A percentile compares a stretch with the other conserved stretches of the same genome.
These are phyloP conservation scores for Saturnispora hagleri DNA, from an alignment of 805 yeast genomes.

Conservation along the genomic window DNA sequence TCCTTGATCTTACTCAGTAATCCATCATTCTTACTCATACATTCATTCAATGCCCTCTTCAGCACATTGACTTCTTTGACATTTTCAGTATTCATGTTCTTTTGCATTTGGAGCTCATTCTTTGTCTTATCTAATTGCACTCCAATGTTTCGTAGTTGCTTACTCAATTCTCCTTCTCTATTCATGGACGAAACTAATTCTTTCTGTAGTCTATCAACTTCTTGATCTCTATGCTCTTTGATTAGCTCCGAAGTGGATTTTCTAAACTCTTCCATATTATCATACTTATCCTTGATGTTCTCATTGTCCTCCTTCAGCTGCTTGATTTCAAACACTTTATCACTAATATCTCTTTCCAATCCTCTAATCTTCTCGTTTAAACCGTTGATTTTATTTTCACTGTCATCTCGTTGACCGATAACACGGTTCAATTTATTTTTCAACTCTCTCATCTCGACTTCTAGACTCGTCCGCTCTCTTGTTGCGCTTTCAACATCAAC, in stretches of 20 bases:
- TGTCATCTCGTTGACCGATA: conserved; percentile 43
- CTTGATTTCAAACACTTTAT: conserved; percentile 45
- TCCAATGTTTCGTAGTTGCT: conserved; percentile 50
- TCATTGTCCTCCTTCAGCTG: conserved; percentile 39
- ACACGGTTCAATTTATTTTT: conserved; percentile 37
- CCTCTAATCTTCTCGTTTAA: conserved; percentile 41
- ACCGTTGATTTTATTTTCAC: conserved; percentile 45
- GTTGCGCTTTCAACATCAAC: conserved; percentile 55
- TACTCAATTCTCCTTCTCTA: conserved; percentile 57
- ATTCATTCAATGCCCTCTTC: conserved; percentile 30
- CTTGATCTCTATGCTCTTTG: conserved; percentile 32
- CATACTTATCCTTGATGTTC: conserved; percentile 42
- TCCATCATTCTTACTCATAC: conserved; percentile 36
- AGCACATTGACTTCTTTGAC: conserved; percentile 35
- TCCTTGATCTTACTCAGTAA: conserved; percentile 36
- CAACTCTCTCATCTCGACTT: conserved; percentile 45
- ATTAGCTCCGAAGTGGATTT: conserved; percentile 24
- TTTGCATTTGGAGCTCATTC: conserved; percentile 34
- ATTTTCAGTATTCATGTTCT: conserved; percentile 30
- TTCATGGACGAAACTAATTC: conserved; percentile 48
- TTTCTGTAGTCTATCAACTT: conserved; percentile 43
- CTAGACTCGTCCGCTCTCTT: conserved; percentile 48
- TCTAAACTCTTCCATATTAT: conserved; percentile 34
- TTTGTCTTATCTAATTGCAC: conserved; percentile 51
- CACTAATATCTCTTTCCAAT: conserved; percentile 48